Evolutionary conservation across 148 eudicot genomes (phyloP).

Genomic region (Polygonum maritimum): DNA sequence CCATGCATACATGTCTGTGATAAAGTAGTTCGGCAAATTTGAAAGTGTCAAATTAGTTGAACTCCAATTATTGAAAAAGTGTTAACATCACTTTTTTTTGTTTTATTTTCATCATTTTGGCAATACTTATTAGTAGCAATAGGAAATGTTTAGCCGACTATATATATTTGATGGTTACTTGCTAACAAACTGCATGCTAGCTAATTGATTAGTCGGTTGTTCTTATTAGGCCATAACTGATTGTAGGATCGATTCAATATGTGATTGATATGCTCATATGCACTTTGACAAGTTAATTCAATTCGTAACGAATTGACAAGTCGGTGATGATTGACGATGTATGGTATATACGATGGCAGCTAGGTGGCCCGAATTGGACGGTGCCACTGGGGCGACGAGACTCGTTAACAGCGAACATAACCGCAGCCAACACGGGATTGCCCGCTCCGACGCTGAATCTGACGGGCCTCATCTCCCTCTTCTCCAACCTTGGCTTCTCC

Average conservation of each 20-base stretch:
- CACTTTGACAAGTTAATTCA: not conserved
- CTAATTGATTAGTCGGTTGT: not conserved
- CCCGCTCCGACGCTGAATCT: conserved; percentile 36
- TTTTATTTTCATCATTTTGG: no score
- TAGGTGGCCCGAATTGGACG: conserved; percentile 42
- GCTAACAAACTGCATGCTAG: not conserved
- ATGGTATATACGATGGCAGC: conserved; percentile 11
- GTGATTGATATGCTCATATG: no score
- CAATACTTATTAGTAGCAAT: not conserved
- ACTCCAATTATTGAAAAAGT: not conserved
- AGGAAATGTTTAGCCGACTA: not conserved
- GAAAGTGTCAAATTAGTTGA: not conserved
- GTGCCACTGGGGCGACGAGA: conserved; percentile 42
- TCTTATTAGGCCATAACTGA: not conserved
- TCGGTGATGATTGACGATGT: not conserved
- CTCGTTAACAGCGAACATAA: conserved; percentile 21
- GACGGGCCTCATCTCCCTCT: conserved; percentile 23
- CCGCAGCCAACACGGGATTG: conserved; percentile 26
- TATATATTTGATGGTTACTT: not conserved
- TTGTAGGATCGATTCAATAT: not conserved
- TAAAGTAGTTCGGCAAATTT: no score
- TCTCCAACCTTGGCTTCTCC: conserved; percentile 32
- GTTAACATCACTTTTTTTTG: no score
- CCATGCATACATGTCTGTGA: no score
- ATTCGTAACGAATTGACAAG: not conserved